A percentile compares a stretch with the other conserved stretches of the same genome.
Evolutionary conservation across 306 rosid species (phyloP).

Genomic region (Canavalia gladiata): DNA sequence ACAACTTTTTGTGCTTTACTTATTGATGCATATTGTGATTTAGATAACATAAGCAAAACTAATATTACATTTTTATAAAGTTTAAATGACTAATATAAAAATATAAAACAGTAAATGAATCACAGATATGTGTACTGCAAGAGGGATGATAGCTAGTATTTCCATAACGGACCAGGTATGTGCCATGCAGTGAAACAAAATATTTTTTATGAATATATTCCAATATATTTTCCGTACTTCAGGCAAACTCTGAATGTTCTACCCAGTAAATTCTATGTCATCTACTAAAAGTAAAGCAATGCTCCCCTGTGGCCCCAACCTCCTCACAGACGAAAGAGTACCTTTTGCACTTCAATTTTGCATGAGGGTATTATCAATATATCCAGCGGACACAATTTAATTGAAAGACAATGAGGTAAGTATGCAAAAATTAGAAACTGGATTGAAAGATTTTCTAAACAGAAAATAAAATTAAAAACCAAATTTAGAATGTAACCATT

Average conservation of each 20-base stretch:
- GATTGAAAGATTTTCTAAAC: constrained; percentile 32
- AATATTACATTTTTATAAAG: neutral
- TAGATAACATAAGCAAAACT: neutral
- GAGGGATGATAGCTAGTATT: neutral
- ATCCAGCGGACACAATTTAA: constrained; percentile 20
- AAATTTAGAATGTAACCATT: constrained; percentile 47
- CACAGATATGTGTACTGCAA: neutral
- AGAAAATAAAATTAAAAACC: constrained; percentile 33
- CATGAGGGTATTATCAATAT: constrained; percentile 1
- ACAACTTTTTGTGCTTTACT: neutral
- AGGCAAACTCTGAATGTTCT: neutral
- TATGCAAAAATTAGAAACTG: constrained; percentile 37
- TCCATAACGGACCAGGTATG: constrained; percentile 15
- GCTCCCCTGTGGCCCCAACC: too few relatives aligned
- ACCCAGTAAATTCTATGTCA: constrained; percentile 1
- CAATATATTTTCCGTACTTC: constrained; percentile 21
- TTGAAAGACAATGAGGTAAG: neutral
- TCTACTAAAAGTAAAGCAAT: neutral
- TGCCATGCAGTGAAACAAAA: neutral
- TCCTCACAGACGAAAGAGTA: neutral
- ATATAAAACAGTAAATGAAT: neutral
- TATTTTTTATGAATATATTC: constrained; percentile 8
- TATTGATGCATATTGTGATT: constrained; percentile 10
- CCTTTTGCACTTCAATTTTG: constrained; percentile 26
- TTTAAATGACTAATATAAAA: neutral